phyloP scores from a whole-genome alignment of 345 rosid species.

The Lepidium aucheri region DNA sequence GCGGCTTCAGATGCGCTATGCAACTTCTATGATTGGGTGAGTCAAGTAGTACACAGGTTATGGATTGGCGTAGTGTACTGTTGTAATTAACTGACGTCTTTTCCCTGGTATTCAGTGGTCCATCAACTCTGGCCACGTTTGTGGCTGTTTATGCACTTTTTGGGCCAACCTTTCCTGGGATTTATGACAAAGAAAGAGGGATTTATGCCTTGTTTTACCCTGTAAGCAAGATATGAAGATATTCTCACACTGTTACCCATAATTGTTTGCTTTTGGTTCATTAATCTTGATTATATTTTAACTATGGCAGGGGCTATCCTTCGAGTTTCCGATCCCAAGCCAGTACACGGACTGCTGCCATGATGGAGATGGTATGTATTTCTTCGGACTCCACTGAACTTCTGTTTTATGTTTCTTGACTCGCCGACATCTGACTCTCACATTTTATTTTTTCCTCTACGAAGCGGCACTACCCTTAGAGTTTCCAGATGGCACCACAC shows the following conservation, averaged over 20 bases:
- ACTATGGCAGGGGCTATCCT: conserved; percentile 76
- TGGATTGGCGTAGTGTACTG: background rate
- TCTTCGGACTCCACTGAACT: background rate
- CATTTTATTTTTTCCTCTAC: background rate
- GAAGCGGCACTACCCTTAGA: conserved; percentile 89
- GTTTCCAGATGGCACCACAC: conserved; percentile 98
- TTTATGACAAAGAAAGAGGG: conserved; percentile 81
- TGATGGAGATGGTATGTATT: conserved; percentile 63
- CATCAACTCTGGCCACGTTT: conserved; percentile 84
- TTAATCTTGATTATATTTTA: background rate
- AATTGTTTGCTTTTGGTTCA: background rate
- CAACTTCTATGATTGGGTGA: conserved; percentile 78
- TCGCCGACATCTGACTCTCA: background rate
- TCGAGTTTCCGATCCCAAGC: conserved; percentile 89
- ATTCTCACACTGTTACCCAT: background rate
- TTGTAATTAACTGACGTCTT: background rate
- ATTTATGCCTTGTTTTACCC: conserved; percentile 87
- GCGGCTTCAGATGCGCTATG: conserved; percentile 91
- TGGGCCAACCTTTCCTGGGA: conserved; percentile 96
- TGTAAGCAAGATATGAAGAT: conserved; percentile 31
- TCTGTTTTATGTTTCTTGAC: background rate
- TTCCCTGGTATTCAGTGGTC: conserved; percentile 44
- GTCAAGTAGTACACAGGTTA: conserved; percentile 5
- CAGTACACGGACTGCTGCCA: conserved; percentile 84
- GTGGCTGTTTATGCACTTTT: conserved; percentile 87